Percentiles rank a stretch among this genome's conserved stretches.
phyloP scores from a whole-genome alignment of 202 grass and related monocot genomes.

The Carex sylvatica region DNA sequence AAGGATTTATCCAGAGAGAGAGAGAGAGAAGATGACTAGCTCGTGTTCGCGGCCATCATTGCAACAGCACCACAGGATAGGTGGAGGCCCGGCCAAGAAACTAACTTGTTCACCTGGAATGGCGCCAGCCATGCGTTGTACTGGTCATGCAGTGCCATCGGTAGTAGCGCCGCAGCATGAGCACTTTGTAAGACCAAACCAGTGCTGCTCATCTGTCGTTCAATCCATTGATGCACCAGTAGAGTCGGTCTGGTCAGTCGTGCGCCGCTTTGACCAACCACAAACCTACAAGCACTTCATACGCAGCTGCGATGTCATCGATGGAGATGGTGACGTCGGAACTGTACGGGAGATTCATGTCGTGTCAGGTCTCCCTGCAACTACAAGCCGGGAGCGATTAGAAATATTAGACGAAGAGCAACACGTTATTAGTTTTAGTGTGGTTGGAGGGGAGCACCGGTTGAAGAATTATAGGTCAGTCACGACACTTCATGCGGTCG shows the following conservation, averaged over 20 bases:
- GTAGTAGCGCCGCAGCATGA: constrained; percentile 73
- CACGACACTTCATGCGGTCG: constrained; percentile 65
- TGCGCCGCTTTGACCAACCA: constrained; percentile 84
- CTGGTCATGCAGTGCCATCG: constrained; percentile 43
- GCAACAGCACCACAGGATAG: constrained; percentile 38
- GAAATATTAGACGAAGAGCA: constrained; percentile 93
- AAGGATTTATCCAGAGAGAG: background rate
- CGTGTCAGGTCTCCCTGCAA: constrained; percentile 76
- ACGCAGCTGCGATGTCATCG: constrained; percentile 78
- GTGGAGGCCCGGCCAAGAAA: background rate
- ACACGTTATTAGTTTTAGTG: constrained; percentile 86
- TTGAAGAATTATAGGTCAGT: constrained; percentile 89
- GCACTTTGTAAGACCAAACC: constrained; percentile 49
- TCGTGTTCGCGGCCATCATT: constrained; percentile 32
- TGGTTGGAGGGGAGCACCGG: constrained; percentile 90
- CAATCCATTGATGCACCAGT: constrained; percentile 63
- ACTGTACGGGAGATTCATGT: constrained; percentile 77
- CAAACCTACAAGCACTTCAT: constrained; percentile 97
- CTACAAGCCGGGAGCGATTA: constrained; percentile 76
- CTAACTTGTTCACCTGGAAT: background rate
- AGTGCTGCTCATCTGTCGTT: constrained; percentile 84
- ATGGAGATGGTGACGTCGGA: constrained; percentile 52
- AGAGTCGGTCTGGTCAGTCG: constrained; percentile 64
- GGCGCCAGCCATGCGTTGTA: constrained; percentile 1
- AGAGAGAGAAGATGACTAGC: constrained; percentile 42